Conservation (phyloP, 495 filamentous ascomycete species). For the Patellaria atrata region DNA sequence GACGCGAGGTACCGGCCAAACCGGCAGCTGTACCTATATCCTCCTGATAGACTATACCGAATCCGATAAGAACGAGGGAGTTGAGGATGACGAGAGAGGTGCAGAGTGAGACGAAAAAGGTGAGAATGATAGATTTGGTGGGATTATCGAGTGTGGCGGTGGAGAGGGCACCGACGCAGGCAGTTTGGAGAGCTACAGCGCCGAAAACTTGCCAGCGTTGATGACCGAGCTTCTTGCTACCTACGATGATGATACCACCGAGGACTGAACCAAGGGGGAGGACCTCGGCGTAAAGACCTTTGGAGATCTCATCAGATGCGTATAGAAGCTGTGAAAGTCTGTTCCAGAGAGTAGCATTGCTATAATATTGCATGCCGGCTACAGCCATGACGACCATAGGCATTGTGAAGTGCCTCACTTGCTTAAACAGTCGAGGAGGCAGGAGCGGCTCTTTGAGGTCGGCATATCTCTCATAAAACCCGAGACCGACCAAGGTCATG, state of each 20-base stretch:
- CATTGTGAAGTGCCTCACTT: constrained; percentile 17
- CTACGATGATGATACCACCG: constrained; percentile 11
- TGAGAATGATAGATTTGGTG: constrained; percentile 12
- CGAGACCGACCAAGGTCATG: constrained; percentile 11
- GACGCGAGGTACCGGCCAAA: constrained; percentile 9
- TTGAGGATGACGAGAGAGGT: constrained; percentile 14
- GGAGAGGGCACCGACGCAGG: constrained; percentile 12
- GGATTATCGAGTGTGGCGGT: constrained; percentile 13
- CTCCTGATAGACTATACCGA: constrained; percentile 16
- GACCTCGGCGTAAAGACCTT: constrained; percentile 15
- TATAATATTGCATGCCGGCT: constrained; percentile 18
- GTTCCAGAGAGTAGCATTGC: constrained; percentile 15
- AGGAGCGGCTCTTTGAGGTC: constrained; percentile 16
- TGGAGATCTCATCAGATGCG: constrained; percentile 15
- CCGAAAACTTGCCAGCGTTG: constrained; percentile 11
- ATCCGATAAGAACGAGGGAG: constrained; percentile 15
- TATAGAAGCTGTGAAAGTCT: constrained; percentile 16
- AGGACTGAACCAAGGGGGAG: constrained; percentile 15
- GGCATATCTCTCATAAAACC: constrained; percentile 13
- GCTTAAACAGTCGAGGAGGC: constrained; percentile 14
- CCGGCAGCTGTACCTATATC: constrained; percentile 16
- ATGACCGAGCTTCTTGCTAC: constrained; percentile 13
- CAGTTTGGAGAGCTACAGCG: constrained; percentile 12
- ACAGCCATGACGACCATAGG: constrained; percentile 18
- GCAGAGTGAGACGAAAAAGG: constrained; percentile 11